These are phyloP conservation scores for Cytidiella melzeri DNA, from an alignment of 768 basidiomycete genomes.

Conservation along the genomic window DNA sequence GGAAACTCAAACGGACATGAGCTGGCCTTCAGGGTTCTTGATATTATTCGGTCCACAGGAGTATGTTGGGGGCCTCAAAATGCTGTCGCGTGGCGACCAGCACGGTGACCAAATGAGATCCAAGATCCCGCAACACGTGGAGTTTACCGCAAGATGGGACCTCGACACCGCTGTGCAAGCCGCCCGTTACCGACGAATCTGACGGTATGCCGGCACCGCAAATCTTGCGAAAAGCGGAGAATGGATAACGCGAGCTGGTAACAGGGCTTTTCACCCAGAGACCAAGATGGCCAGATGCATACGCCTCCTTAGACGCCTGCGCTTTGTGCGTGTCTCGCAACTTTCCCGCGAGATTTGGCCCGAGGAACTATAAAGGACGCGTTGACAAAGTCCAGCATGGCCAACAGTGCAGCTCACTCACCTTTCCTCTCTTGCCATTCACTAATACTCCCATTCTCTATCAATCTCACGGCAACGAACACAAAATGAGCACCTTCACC, in stretches of 20 bases:
- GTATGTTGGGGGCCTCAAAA: background rate
- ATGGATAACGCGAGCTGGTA: background rate
- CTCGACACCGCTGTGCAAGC: background rate
- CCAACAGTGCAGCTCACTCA: background rate
- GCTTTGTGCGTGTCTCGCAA: constrained; percentile 3
- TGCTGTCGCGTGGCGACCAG: background rate
- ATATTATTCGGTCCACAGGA: too few relatives aligned
- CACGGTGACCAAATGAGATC: background rate
- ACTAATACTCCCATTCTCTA: constrained; percentile 1
- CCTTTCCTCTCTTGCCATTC: background rate
- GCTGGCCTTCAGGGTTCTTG: too few relatives aligned
- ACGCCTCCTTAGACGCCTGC: constrained; percentile 1
- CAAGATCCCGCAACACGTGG: constrained; percentile 8
- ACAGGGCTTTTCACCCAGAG: background rate
- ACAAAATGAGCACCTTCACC: constrained; percentile 15
- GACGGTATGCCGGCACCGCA: constrained; percentile 12
- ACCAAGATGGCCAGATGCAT: background rate
- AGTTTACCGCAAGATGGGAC: background rate
- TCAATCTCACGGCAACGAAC: background rate
- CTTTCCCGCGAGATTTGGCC: background rate
- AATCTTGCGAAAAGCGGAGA: constrained; percentile 11
- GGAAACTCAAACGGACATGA: too few relatives aligned
- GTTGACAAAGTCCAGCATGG: background rate
- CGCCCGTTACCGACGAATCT: background rate
- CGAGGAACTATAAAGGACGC: background rate